Conservation (phyloP, 2,329 filamentous ascomycete genomes). For the Trichoderma breve region DNA sequence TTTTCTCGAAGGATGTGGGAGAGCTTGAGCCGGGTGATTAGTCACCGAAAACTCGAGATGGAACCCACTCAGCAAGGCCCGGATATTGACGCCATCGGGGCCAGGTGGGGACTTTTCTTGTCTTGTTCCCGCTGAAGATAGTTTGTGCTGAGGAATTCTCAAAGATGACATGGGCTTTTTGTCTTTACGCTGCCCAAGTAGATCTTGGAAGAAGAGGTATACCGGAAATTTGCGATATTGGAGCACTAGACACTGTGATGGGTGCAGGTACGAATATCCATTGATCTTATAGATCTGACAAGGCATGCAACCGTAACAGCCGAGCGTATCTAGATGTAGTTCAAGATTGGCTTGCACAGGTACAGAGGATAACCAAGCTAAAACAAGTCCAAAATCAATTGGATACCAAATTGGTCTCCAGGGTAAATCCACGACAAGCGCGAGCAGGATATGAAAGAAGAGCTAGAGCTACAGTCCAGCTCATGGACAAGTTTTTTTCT, state of each 20-base stretch:
- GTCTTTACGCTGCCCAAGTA: background rate
- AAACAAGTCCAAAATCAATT: background rate
- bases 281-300: background rate
- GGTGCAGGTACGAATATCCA: no score
- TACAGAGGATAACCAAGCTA: background rate
- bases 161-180: background rate
- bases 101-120: background rate
- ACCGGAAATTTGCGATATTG: background rate
- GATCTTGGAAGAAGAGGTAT: background rate
- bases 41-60: slow-evolving; percentile 19
- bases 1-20: slow-evolving; percentile 8
- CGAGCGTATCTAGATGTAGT: background rate
- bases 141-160: background rate
- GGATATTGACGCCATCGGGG: slow-evolving; percentile 19
- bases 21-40: slow-evolving; percentile 11
- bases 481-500: no score
- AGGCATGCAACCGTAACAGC: background rate
- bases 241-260: background rate
- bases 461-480: background rate
- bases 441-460: background rate
- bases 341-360: background rate
- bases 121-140: background rate
- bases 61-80: slow-evolving; percentile 7
- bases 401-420: background rate
- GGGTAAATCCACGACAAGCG: background rate